Evolutionary conservation across 768 basidiomycete species (phyloP).

Genomic region (Boletus reticuloceps): DNA sequence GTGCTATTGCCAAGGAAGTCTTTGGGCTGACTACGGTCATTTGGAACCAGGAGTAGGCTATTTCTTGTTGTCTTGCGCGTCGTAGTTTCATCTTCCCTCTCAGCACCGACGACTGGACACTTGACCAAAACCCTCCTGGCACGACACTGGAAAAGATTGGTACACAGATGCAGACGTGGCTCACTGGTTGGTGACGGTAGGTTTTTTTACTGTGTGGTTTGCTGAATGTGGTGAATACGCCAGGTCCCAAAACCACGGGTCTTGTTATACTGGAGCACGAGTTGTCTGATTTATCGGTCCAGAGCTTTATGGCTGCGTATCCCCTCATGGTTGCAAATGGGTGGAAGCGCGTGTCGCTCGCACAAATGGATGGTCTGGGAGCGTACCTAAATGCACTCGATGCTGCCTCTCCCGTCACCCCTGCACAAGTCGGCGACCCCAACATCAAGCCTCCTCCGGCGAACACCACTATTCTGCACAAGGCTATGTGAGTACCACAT

Average conservation of each 20-base stretch:
- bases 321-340: constrained; percentile 62
- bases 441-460: constrained; percentile 14
- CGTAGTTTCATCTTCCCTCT: background rate
- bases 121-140: constrained; percentile 37
- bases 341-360: constrained; percentile 67
- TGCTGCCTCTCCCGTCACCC: constrained; percentile 26
- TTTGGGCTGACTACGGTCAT: constrained; percentile 83
- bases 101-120: constrained; percentile 77
- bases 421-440: constrained; percentile 20
- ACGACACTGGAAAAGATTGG: constrained; percentile 50
- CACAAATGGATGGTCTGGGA: constrained; percentile 38
- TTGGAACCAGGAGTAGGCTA: constrained; percentile 92
- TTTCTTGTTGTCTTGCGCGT: background rate
- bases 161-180: constrained; percentile 52
- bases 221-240: background rate
- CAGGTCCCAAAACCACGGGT: constrained; percentile 72
- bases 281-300: constrained; percentile 54
- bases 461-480: constrained; percentile 5
- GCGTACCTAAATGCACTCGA: constrained; percentile 47
- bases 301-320: constrained; percentile 64
- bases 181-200: constrained; percentile 39
- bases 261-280: constrained; percentile 88
- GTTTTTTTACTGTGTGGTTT: background rate
- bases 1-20: constrained; percentile 81
- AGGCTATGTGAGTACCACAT: constrained; percentile 4